Percentiles rank a stretch among this genome's conserved stretches.
These are phyloP conservation scores for Dactylellina cionopaga DNA, from an alignment of 2,329 filamentous ascomycete species.

Conservation along the genomic window DNA sequence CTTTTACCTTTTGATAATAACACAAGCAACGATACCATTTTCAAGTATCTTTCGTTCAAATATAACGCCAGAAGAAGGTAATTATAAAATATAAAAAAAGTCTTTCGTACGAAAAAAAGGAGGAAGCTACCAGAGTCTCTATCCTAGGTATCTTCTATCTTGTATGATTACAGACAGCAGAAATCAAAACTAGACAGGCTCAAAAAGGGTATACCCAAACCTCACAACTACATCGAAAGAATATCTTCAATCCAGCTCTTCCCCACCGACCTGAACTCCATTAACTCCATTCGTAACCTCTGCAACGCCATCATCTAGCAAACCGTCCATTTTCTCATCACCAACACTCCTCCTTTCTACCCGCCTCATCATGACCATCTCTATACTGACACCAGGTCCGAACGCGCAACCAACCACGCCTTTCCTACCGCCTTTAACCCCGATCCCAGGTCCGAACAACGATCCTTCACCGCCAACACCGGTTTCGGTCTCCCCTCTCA, in stretches of 20 bases:
- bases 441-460: constrained; percentile 58
- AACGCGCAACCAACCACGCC: constrained; percentile 75
- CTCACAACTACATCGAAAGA: background rate
- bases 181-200: background rate
- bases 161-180: background rate
- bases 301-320: constrained; percentile 6
- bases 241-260: constrained; percentile 33
- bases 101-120: background rate
- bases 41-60: background rate
- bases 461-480: constrained; percentile 65
- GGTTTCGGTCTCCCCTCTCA: constrained; percentile 72
- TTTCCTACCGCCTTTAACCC: constrained; percentile 62
- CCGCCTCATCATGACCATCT: constrained; percentile 74
- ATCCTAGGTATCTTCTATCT: constrained; percentile 25
- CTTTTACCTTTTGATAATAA: background rate
- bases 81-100: background rate
- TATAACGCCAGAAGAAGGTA: background rate
- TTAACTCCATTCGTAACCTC: constrained; percentile 20
- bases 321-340: constrained; percentile 1
- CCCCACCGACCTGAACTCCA: constrained; percentile 21
- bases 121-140: constrained; percentile 15
- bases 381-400: constrained; percentile 74
- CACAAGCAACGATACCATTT: constrained; percentile 12
- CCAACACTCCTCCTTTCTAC: constrained; percentile 38
- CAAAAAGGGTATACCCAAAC: background rate